A percentile compares a stretch with the other conserved stretches of the same genome.
Conservation (phyloP, 257 asterid species). For the Thymus mandschuricus region DNA sequence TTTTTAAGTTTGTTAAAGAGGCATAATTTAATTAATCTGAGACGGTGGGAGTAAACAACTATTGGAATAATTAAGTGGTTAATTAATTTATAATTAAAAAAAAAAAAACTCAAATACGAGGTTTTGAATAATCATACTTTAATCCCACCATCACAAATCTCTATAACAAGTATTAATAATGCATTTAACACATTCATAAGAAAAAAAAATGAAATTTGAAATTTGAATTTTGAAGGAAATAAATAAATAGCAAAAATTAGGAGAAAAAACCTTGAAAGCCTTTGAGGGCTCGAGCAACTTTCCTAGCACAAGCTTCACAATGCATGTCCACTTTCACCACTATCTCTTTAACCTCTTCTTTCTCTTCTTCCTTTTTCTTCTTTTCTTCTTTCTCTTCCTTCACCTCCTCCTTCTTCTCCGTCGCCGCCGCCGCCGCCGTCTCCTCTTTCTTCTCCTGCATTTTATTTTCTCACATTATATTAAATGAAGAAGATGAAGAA, state of each 20-base stretch:
- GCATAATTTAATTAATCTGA: too few species aligned
- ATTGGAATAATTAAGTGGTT: too few species aligned
- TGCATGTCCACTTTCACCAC: constrained; percentile 90
- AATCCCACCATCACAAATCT: constrained; percentile 15
- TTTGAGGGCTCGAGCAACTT: constrained; percentile 72
- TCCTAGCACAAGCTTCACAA: constrained; percentile 90
- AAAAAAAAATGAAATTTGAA: background rate
- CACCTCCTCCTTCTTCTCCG: constrained; percentile 26
- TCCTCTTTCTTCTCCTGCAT: constrained; percentile 51
- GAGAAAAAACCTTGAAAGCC: constrained; percentile 57
- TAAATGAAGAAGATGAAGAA: constrained; percentile 9
- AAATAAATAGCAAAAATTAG: background rate
- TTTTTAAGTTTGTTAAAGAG: too few species aligned
- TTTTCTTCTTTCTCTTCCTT: background rate
- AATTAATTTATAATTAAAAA: background rate
- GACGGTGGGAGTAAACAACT: too few species aligned
- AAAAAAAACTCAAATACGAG: constrained; percentile 30
- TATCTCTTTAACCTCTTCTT: constrained; percentile 48
- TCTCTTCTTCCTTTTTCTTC: constrained; percentile 23
- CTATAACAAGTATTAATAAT: background rate
- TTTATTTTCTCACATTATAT: background rate
- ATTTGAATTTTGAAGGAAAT: background rate
- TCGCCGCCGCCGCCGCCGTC: constrained; percentile 25
- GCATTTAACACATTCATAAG: background rate
- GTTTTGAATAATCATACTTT: constrained; percentile 6